Evolutionary conservation across 139 green algal species (phyloP).

Genomic region (Ostreobium quekettii): DNA sequence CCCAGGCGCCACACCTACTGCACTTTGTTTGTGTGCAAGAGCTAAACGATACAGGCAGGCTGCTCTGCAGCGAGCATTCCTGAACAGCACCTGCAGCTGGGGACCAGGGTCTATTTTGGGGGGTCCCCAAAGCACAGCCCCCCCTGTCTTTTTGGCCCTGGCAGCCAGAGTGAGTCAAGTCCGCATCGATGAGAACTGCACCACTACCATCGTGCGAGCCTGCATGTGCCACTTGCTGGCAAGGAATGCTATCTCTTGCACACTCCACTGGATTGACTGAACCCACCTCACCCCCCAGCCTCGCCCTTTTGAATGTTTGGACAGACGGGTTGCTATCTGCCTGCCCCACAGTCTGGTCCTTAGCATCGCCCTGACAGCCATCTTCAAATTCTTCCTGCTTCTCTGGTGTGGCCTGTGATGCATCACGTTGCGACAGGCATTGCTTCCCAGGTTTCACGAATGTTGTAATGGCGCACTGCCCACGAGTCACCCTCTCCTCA

Average conservation of each 20-base stretch:
- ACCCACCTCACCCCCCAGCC: background rate
- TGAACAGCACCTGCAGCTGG: background rate
- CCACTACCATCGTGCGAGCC: too few relatives aligned
- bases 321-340: background rate
- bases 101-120: background rate
- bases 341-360: background rate
- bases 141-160: too few relatives aligned
- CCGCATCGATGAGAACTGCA: too few relatives aligned
- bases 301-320: background rate
- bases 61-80: background rate
- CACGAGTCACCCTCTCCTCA: background rate
- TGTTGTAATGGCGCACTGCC: conserved; percentile 5
- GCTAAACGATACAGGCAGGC: background rate
- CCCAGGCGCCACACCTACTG: background rate
- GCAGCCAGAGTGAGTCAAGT: too few relatives aligned
- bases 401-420: background rate
- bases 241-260: too few relatives aligned
- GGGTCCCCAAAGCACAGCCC: too few relatives aligned
- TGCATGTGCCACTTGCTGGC: too few relatives aligned
- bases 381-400: background rate
- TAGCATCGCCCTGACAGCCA: background rate
- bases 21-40: background rate
- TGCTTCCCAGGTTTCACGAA: background rate
- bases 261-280: too few relatives aligned
- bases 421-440: too few relatives aligned